Evolutionary conservation across 2,329 filamentous ascomycete species (phyloP).

Genomic region (Verticillium zaregamsianum): DNA sequence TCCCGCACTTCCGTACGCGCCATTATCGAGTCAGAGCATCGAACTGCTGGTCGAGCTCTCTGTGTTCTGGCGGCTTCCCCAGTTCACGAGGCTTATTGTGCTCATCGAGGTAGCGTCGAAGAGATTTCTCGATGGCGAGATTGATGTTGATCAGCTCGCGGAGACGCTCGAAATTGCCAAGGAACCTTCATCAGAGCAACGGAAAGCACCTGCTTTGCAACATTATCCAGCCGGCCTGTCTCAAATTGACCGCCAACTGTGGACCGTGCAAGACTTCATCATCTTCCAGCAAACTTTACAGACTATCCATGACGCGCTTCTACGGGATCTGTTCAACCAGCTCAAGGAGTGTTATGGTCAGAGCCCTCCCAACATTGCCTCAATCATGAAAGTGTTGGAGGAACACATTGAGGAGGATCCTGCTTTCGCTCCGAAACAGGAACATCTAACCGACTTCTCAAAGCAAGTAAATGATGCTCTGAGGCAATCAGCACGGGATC

Average conservation of each 20-base stretch:
- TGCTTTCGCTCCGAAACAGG: conserved; percentile 65
- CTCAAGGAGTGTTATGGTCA: conserved; percentile 83
- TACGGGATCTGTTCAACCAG: conserved; percentile 84
- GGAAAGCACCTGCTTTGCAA: conserved; percentile 56
- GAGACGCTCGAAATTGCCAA: conserved; percentile 80
- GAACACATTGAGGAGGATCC: conserved; percentile 78
- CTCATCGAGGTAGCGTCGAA: conserved; percentile 81
- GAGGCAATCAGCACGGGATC: conserved; percentile 67
- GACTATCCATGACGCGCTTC: conserved; percentile 72
- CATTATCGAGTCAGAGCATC: conserved; percentile 71
- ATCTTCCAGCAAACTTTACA: conserved; percentile 72
- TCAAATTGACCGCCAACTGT: conserved; percentile 56
- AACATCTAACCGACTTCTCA: conserved; percentile 69
- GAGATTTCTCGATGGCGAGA: conserved; percentile 80
- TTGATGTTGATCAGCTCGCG: conserved; percentile 77
- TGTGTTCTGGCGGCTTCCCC: conserved; percentile 83
- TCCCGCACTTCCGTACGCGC: conserved; percentile 42
- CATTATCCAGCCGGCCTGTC: conserved; percentile 44
- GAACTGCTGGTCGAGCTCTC: conserved; percentile 84
- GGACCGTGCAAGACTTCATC: conserved; percentile 66
- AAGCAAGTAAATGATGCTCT: conserved; percentile 70
- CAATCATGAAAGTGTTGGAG: conserved; percentile 75
- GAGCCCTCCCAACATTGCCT: conserved; percentile 79
- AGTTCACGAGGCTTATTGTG: conserved; percentile 72
- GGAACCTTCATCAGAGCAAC: conserved; percentile 60